Base-by-base conservation (phyloP, 2,329 filamentous ascomycete genomes). In the Grosmannia penicillata region DNA sequence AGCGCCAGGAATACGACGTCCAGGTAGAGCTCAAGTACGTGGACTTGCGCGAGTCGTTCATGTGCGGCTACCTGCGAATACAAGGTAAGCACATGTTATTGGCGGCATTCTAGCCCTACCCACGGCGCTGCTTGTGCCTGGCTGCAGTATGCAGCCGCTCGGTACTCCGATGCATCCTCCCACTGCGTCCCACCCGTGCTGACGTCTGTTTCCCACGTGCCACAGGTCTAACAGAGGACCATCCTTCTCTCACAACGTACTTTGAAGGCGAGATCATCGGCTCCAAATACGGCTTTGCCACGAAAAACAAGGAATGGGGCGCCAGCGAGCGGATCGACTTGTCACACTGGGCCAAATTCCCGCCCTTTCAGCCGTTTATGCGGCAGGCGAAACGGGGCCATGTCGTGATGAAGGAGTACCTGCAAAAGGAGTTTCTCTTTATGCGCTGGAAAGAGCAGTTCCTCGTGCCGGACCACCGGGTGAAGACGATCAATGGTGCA, bases 361-460 rank as follows among this genome's bases (percentile, higher is more conserved):
- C 75, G 2, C 81, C 86, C 8, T 96, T 93, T 67, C 74, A 80
- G 38, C 85, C 83, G 2, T 76, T 89, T 42, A 58, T 63, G 32
- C 75, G 73, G 50, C 63, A 67, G 41, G 69, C 68, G 33, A 75
- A 70, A 48, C 71, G 72, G 14, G 56, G 74, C 65, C 36, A 75
- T 18, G 57, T 67, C 22, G 48, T 54, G 64, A 65, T 76, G 63
- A 63, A 77, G 63, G 80, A 93, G 49, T 74, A 80, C 48, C 72
- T 75, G 34, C 82, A 93, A 53, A 70, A 77, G 46, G 87, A 95
- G 49, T 78, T 93, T 55, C 78, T 98, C 24, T 98, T 95, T 53
- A 98, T 98, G 91, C 77, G 91, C 43, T 98, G 91, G 91, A 98
- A 98, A 59, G 91, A 98, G 54, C 86, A 93, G 51, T 98, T 98